Evolutionary conservation across 1,284 basidiomycete genomes (phyloP), one percentile per base, ranked within the genome.

Genomic region (Leccinum solheimii): DNA sequence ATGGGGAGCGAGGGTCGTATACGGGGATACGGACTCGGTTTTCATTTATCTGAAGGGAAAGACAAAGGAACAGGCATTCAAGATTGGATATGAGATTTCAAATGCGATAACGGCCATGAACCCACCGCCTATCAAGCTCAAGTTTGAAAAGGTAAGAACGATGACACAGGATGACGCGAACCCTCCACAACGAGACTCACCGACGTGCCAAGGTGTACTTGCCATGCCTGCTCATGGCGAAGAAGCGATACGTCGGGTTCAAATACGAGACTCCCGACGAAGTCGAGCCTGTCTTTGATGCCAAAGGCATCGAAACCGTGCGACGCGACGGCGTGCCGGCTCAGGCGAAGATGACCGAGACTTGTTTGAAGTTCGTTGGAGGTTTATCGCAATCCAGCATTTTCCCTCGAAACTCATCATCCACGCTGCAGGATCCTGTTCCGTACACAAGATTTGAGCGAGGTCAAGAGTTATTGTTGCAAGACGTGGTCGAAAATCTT

Each of bases 251-350:
- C 69, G 96, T 97, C 9, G 97, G 97, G 2, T 95, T 93, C 80
- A 97, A 96, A 75, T 98, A 91, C 68, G 97, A 99, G 75, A 83
- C 79, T 58, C 83, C 88, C 0, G 90, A 94, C 64, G 93, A 97
- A 16, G 74, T 66, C 1, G 87, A 91, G 57, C 93, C 95, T 0
- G 81, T 79, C 0, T 98, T 99, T 68, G 97, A 99, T 68, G 97
- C 95, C 5, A 98, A 99, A 76, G 97, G 97, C 0, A 98, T 99
- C 62, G 97, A 99, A 77, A 98, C 95, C 0, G 92, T 99, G 23
- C 84, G 97, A 5, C 81, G 97, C 57, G 97, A 99, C 71, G 94
- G 94, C 6, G 86, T 95, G 49, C 84, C 86, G 1, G 95, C 94
- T 0, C 91, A 94, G 70, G 84, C 87, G 69, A 97, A 96, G 77